Conservation (phyloP, 2,329 filamentous ascomycete genomes). For the Truncatella angustata region DNA sequence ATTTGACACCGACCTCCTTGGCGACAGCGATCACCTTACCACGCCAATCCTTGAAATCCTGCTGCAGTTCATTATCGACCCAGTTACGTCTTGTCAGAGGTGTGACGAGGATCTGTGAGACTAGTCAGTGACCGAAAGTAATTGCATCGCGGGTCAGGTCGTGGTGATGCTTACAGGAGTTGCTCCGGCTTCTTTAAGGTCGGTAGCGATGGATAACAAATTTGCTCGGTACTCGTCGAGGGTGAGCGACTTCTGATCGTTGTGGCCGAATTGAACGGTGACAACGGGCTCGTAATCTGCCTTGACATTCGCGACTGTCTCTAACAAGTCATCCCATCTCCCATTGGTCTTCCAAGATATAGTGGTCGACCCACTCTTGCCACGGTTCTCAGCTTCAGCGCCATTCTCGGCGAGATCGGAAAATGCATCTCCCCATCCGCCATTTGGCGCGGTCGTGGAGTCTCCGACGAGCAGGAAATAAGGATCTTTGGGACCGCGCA, state of each 20-base stretch:
- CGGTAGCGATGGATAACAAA: neutral
- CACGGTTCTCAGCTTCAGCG: neutral
- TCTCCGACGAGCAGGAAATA: neutral
- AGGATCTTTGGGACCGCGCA: too few species aligned
- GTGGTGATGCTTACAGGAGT: neutral
- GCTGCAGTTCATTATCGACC: neutral
- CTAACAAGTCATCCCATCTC: neutral
- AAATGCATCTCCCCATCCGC: neutral
- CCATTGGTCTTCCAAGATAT: neutral
- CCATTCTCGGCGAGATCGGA: neutral
- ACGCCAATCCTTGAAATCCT: neutral
- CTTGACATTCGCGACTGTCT: neutral
- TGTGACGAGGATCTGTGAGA: neutral
- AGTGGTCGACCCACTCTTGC: neutral
- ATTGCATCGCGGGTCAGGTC: neutral
- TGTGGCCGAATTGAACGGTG: neutral
- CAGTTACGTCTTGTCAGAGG: neutral
- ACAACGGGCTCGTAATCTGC: neutral
- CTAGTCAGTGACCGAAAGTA: neutral
- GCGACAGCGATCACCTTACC: neutral
- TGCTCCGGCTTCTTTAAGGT: neutral
- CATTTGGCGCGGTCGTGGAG: neutral
- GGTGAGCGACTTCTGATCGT: neutral
- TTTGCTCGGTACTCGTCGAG: neutral
- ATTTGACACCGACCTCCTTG: neutral